A percentile compares a stretch with the other conserved stretches of the same genome.
Conservation (phyloP, 2,329 filamentous ascomycete genomes). For the Phaeosphaeriaceae sp. region DNA sequence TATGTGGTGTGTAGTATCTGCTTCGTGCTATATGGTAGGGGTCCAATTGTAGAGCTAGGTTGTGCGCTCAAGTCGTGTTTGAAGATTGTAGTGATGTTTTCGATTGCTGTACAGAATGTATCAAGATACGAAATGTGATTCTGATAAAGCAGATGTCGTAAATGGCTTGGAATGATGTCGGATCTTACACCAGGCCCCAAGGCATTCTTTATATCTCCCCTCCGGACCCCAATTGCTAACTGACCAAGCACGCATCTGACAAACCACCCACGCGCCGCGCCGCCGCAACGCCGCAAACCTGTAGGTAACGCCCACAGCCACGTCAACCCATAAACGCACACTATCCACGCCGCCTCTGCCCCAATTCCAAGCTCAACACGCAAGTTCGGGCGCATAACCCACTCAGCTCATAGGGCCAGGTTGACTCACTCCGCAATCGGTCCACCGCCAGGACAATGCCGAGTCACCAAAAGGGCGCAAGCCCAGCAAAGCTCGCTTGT, state of each 20-base stretch:
- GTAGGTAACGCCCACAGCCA: neutral
- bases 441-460: no score
- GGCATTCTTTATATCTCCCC: slow-evolving; percentile 2
- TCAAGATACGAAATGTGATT: neutral
- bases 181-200: neutral
- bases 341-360: neutral
- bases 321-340: neutral
- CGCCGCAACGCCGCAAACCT: neutral
- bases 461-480: neutral
- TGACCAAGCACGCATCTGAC: neutral
- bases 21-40: no score
- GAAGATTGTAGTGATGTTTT: neutral
- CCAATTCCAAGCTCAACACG: neutral
- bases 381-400: neutral
- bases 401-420: neutral
- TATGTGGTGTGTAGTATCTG: neutral
- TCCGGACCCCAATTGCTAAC: neutral
- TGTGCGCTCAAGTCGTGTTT: no score
- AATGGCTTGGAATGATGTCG: neutral
- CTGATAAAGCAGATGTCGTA: neutral
- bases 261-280: neutral
- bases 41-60: no score
- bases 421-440: slow-evolving; percentile 8
- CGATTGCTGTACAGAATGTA: neutral
- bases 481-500: slow-evolving; percentile 7